Conservation (phyloP, 2,329 filamentous ascomycete species). For the Calonectria ilicicola region DNA sequence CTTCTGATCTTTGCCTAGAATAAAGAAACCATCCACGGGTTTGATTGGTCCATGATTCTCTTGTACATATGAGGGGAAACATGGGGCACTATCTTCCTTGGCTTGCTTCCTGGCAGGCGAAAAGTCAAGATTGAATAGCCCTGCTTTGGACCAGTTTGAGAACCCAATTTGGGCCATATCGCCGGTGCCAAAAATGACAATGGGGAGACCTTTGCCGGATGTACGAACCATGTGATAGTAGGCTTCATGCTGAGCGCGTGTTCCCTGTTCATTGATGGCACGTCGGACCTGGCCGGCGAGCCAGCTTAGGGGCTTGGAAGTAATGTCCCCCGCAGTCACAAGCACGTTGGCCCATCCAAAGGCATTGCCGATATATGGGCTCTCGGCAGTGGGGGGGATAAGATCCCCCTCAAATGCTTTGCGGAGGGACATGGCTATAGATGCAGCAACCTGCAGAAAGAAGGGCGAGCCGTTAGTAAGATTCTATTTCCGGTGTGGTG, state of each 20-base stretch:
- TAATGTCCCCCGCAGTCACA: background rate
- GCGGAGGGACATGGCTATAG: slow-evolving; percentile 24
- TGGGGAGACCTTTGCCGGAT: background rate
- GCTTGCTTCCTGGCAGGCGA: background rate
- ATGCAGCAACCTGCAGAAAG: background rate
- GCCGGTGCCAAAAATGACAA: background rate
- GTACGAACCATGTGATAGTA: background rate
- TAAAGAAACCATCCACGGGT: slow-evolving; percentile 13
- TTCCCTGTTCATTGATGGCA: slow-evolving; percentile 17
- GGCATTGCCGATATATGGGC: slow-evolving; percentile 20
- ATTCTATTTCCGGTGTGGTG: background rate
- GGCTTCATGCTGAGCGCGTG: slow-evolving; percentile 14
- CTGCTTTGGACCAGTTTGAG: slow-evolving; percentile 29
- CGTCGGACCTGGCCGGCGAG: slow-evolving; percentile 6
- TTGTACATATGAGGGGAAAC: slow-evolving; percentile 8
- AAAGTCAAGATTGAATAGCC: slow-evolving; percentile 28
- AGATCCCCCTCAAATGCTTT: slow-evolving; percentile 6
- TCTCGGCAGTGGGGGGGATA: background rate
- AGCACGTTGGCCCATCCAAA: slow-evolving; percentile 21
- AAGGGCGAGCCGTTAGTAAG: background rate
- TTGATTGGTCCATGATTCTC: slow-evolving; percentile 2
- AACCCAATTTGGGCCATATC: slow-evolving; percentile 11
- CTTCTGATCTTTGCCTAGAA: slow-evolving; percentile 19
- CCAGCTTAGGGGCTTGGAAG: slow-evolving; percentile 8
- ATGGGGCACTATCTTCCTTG: background rate